Evolutionary conservation across 2,329 filamentous ascomycete genomes (phyloP).

Genomic region (Delphinella strobiligena): DNA sequence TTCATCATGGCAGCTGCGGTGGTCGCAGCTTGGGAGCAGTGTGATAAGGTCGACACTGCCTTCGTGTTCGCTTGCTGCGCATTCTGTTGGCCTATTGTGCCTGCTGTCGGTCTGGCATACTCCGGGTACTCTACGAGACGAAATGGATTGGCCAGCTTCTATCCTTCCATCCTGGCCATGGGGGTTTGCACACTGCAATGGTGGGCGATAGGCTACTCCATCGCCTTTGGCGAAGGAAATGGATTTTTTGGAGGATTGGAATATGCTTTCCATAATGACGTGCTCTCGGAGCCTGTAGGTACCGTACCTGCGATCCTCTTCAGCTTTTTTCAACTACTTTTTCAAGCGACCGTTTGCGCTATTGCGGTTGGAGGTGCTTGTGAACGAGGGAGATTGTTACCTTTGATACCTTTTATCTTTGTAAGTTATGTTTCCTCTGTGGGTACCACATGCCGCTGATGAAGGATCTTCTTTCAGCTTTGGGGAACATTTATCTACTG

Average conservation of each 20-base stretch:
- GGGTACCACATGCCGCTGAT: not conserved
- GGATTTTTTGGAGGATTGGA: conserved; percentile 33
- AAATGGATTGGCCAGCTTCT: conserved; percentile 36
- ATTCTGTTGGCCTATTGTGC: conserved; percentile 42
- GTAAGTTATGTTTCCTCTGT: not conserved
- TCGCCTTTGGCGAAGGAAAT: conserved; percentile 37
- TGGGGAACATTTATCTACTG: conserved; percentile 39
- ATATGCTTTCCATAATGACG: conserved; percentile 33
- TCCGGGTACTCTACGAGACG: conserved; percentile 37
- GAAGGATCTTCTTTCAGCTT: conserved; percentile 17
- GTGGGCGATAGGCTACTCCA: conserved; percentile 37
- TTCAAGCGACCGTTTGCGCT: conserved; percentile 39
- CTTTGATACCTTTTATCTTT: conserved; percentile 38
- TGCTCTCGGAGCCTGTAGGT: conserved; percentile 36
- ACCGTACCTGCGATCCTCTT: conserved; percentile 40
- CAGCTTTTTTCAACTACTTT: conserved; percentile 40
- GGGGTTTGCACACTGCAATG: conserved; percentile 39
- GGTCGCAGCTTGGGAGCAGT: conserved; percentile 24
- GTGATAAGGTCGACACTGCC: conserved; percentile 40
- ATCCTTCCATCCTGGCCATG: conserved; percentile 34
- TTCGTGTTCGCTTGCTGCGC: conserved; percentile 40
- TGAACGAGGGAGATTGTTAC: conserved; percentile 34
- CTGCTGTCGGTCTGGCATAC: conserved; percentile 40
- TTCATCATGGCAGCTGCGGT: conserved; percentile 1
- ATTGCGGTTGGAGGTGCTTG: conserved; percentile 39